phyloP scores from a whole-genome alignment of 2,329 filamentous ascomycete genomes.

The Scedosporium aurantiacum region DNA sequence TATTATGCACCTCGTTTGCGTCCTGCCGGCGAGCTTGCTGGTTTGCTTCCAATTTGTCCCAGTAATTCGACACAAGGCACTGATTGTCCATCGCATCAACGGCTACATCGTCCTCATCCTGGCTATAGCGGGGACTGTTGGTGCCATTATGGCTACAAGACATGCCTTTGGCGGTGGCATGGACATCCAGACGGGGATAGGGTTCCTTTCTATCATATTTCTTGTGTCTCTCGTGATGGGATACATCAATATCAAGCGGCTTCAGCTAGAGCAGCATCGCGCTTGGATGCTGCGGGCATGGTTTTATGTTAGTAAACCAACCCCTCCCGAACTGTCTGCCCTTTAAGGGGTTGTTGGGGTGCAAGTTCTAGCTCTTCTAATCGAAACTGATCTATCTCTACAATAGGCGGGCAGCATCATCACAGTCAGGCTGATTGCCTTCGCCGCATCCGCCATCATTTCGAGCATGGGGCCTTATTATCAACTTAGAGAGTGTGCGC shows the following conservation, averaged over 20 bases:
- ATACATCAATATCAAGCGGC: constrained; percentile 41
- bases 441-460: constrained; percentile 28
- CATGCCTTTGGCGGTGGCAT: constrained; percentile 40
- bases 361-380: too few relatives aligned
- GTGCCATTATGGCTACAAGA: constrained; percentile 39
- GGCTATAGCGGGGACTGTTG: constrained; percentile 29
- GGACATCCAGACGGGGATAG: constrained; percentile 30
- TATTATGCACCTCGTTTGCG: constrained; percentile 28
- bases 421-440: constrained; percentile 37
- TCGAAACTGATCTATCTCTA: not conserved
- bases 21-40: constrained; percentile 31
- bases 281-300: constrained; percentile 51
- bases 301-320: constrained; percentile 26
- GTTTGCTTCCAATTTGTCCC: constrained; percentile 36
- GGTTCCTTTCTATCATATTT: constrained; percentile 31
- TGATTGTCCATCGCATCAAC: constrained; percentile 46
- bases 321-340: not conserved
- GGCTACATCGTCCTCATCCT: constrained; percentile 43
- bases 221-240: constrained; percentile 30
- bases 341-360: too few relatives aligned
- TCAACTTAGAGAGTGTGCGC: constrained; percentile 29
- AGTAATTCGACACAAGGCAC: constrained; percentile 29
- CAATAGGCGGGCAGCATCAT: constrained; percentile 37
- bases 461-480: constrained; percentile 18
- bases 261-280: constrained; percentile 51